Evolutionary conservation across 495 filamentous ascomycete species (phyloP).

Genomic region (Aspergillus haitiensis): DNA sequence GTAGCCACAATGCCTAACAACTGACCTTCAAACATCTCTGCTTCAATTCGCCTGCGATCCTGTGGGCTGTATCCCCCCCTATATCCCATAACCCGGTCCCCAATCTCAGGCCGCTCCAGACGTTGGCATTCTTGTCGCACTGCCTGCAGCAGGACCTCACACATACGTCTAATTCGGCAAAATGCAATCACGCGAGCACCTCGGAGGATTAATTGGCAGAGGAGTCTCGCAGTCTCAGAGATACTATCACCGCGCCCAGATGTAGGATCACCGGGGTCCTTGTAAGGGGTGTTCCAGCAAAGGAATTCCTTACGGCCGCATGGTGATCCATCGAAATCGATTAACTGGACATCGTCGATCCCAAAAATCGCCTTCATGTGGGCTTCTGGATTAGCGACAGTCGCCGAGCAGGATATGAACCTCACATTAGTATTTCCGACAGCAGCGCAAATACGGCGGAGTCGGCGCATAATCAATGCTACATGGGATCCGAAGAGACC

Average conservation of each 20-base stretch:
- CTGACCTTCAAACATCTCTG: constrained; percentile 95
- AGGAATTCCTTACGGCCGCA: constrained; percentile 93
- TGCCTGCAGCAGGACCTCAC: constrained; percentile 80
- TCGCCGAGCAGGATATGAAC: constrained; percentile 97
- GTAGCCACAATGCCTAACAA: constrained; percentile 93
- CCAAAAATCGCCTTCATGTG: constrained; percentile 96
- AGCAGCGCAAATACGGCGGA: constrained; percentile 86
- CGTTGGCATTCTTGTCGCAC: constrained; percentile 72
- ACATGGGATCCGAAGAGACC: constrained; percentile 93
- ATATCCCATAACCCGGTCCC: constrained; percentile 87
- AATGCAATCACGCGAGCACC: constrained; percentile 95
- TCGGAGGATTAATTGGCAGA: constrained; percentile 84
- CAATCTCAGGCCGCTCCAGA: constrained; percentile 71
- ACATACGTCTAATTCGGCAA: constrained; percentile 80
- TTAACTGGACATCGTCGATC: constrained; percentile 71
- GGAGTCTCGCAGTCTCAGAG: constrained; percentile 80
- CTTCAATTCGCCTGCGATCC: constrained; percentile 86
- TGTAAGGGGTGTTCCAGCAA: constrained; percentile 97
- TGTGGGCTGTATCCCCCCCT: constrained; percentile 94
- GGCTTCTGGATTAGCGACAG: constrained; percentile 87
- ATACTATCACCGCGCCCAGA: constrained; percentile 83
- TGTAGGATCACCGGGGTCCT: constrained; percentile 81
- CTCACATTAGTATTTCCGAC: constrained; percentile 85
- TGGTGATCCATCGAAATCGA: constrained; percentile 91
- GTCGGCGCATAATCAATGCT: constrained; percentile 88